A percentile compares a stretch with the other conserved stretches of the same genome.
Conservation (phyloP, 2,329 filamentous ascomycete genomes). For the Colletotrichum endophyticum region DNA sequence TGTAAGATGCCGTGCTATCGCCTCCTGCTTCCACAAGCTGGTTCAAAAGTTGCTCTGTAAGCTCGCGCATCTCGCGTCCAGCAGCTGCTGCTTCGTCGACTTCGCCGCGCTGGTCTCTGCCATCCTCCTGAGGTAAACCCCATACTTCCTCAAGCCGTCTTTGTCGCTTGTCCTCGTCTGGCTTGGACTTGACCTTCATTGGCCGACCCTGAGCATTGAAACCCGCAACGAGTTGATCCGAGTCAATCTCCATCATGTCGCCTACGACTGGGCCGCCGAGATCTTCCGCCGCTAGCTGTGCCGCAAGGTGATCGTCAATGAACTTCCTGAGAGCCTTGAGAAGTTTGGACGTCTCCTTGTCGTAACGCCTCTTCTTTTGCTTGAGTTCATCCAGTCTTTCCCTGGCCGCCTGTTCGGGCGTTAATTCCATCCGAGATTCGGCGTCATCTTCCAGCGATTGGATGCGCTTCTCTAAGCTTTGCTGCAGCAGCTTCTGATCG, state of each 20-base stretch:
- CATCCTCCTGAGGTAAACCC: slow-evolving; percentile 38
- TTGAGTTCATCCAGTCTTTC: slow-evolving; percentile 68
- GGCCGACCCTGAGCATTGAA: slow-evolving; percentile 65
- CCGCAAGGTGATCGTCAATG: slow-evolving; percentile 71
- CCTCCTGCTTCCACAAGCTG: slow-evolving; percentile 58
- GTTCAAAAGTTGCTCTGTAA: slow-evolving; percentile 67
- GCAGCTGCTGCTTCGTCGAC: slow-evolving; percentile 57
- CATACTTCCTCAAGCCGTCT: slow-evolving; percentile 69
- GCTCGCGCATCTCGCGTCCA: slow-evolving; percentile 60
- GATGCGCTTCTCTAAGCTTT: slow-evolving; percentile 62
- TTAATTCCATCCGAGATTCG: slow-evolving; percentile 60
- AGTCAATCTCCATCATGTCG: slow-evolving; percentile 68
- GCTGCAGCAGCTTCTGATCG: slow-evolving; percentile 61
- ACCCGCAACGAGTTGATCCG: slow-evolving; percentile 62
- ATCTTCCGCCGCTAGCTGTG: slow-evolving; percentile 83
- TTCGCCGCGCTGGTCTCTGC: slow-evolving; percentile 26
- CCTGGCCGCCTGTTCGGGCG: slow-evolving; percentile 64
- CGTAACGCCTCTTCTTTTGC: slow-evolving; percentile 63
- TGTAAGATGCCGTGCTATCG: slow-evolving; percentile 61
- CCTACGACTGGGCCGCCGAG: slow-evolving; percentile 84
- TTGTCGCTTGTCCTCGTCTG: slow-evolving; percentile 58
- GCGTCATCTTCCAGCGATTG: slow-evolving; percentile 62
- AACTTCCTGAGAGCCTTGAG: slow-evolving; percentile 72
- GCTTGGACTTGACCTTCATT: slow-evolving; percentile 49
- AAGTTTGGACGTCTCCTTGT: slow-evolving; percentile 64